phyloP scores from a whole-genome alignment of 441 rosid genomes.

The Gossypium gossypioides region DNA sequence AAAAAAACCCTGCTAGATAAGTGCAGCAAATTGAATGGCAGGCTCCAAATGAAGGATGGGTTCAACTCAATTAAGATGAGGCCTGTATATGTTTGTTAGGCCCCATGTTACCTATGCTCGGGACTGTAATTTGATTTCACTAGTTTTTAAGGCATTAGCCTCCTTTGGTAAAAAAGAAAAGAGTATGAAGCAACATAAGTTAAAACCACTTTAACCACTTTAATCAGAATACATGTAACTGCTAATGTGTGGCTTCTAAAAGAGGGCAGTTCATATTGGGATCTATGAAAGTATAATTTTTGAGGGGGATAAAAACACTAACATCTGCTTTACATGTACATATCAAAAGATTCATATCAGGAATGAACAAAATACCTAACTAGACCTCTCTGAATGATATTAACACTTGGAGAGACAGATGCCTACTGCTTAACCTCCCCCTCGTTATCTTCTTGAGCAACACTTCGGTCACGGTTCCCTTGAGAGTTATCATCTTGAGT shows the following conservation, averaged over 20 bases:
- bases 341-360: background rate
- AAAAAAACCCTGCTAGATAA: too few species aligned
- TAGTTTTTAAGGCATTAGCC: too few species aligned
- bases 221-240: background rate
- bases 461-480: conserved; percentile 2
- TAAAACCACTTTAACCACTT: background rate
- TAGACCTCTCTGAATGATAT: background rate
- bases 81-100: too few species aligned
- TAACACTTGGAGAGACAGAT: background rate
- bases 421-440: background rate
- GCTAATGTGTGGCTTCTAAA: background rate
- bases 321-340: conserved; percentile 2
- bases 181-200: too few species aligned
- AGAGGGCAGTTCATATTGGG: background rate
- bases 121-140: too few species aligned
- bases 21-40: too few species aligned
- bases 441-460: background rate
- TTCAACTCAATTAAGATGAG: too few species aligned
- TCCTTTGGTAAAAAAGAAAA: too few species aligned
- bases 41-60: too few species aligned
- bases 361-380: background rate
- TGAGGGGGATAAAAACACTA: background rate
- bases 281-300: background rate
- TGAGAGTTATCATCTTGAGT: background rate
- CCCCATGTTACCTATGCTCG: too few species aligned